Evolutionary conservation across 805 yeast species (phyloP), one percentile per base, ranked within the genome.

Genomic region (Starmerella sp.): DNA sequence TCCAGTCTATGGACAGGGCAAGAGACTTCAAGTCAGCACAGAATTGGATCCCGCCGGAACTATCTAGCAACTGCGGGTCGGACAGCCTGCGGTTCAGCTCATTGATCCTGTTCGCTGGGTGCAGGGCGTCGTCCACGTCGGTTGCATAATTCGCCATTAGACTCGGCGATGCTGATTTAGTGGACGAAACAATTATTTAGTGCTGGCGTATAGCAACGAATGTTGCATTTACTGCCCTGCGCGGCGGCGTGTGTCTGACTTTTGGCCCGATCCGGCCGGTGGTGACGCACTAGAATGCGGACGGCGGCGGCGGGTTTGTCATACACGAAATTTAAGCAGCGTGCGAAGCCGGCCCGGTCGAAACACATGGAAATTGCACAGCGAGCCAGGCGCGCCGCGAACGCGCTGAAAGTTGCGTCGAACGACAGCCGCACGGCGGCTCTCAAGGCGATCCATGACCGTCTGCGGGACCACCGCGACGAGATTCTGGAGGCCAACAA

Each of bases 351-450:
- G 22, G n/a, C 15, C 29, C 7, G 43, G 43, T 39, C n/a, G 10
- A 9, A 8, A 17, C 28, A 42, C 22, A 62, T 62, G 64, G 67
- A 76, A 50, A 85, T 90, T 46, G 97, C 98, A 3, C 79, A 71
- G 62, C 77, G 77, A 17, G 95, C 97, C 9, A 87, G 84, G 63
- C 62, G 71, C n/a, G 91, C 97, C 5, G 89, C 95, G 50, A 82
- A 91, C 6, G 75, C 81, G 15, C 76, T 93, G 57, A 91, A 93
- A 65, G 84, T 96, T 0, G 72, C 90, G 37, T 68, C 84, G 8
- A 79, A 88, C 63, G 83, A 78, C 35, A 78, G 84, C 60, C 77
- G 98, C 59, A 84, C 89, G 1, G 65, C 66, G 0, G 95, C 96
- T 1, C 74, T 93, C 35, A 73, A 77, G 57, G 77, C 79, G 58